Conservation (phyloP, 192 early-diverging fungal species). For the Neocallimastix lanati region DNA sequence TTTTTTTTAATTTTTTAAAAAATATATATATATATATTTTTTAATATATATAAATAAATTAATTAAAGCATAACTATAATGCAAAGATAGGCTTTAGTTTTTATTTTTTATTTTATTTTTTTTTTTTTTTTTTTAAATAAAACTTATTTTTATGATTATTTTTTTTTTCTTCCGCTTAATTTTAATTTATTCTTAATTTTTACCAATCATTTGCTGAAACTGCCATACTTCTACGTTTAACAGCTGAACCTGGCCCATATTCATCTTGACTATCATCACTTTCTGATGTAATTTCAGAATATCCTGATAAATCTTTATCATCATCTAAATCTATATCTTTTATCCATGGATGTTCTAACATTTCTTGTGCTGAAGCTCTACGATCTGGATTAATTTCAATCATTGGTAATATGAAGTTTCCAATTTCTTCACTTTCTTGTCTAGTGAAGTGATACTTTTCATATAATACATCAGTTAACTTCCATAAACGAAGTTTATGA, state of each 20-base stretch:
- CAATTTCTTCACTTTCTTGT: conserved; percentile 51
- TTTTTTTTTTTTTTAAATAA: no score
- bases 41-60: no score
- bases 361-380: conserved; percentile 29
- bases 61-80: no score
- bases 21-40: no score
- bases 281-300: not conserved
- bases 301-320: not conserved
- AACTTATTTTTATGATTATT: no score
- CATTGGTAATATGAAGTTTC: conserved; percentile 74
- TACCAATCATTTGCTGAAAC: not conserved
- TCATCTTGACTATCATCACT: not conserved
- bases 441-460: conserved; percentile 71
- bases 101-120: no score
- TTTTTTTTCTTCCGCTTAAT: no score
- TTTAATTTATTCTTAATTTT: not conserved
- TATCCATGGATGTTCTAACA: conserved; percentile 39
- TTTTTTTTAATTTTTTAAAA: no score
- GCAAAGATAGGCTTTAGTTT: no score
- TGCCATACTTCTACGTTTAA: not conserved
- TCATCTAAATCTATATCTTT: conserved; percentile 11
- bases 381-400: conserved; percentile 31
- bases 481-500: conserved; percentile 64
- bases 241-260: not conserved
- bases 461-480: conserved; percentile 58